phyloP scores from a whole-genome alignment of 2,329 filamentous ascomycete genomes.

The Exserohilum turcica region DNA sequence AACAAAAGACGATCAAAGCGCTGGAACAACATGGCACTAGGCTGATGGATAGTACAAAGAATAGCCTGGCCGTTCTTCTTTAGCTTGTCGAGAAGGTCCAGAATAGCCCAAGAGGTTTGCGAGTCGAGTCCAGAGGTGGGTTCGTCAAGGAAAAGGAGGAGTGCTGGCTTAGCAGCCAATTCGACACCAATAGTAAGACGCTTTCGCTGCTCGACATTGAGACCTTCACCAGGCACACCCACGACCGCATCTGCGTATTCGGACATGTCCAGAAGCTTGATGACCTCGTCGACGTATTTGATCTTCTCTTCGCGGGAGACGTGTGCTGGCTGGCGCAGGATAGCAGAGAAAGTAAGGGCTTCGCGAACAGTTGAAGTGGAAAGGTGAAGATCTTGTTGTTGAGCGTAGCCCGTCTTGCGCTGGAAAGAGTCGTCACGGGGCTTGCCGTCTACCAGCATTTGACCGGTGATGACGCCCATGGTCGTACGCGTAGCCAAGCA shows the following conservation, averaged over 20 bases:
- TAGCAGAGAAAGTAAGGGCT: constrained; percentile 81
- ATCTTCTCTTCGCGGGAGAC: constrained; percentile 78
- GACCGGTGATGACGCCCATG: constrained; percentile 85
- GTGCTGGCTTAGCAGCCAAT: constrained; percentile 85
- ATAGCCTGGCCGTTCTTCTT: constrained; percentile 82
- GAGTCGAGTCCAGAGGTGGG: constrained; percentile 92
- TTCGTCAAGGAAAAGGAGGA: constrained; percentile 92
- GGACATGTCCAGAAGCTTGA: constrained; percentile 88
- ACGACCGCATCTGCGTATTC: constrained; percentile 89
- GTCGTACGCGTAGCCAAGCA: constrained; percentile 83
- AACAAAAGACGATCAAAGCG: constrained; percentile 84
- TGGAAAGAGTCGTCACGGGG: constrained; percentile 83
- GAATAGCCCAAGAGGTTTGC: constrained; percentile 91
- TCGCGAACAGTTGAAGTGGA: constrained; percentile 86
- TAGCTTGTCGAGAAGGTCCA: constrained; percentile 85
- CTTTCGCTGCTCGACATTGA: constrained; percentile 68
- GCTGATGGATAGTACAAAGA: constrained; percentile 97
- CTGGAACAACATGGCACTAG: constrained; percentile 93
- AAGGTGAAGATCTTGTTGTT: constrained; percentile 90
- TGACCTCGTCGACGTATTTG: constrained; percentile 86
- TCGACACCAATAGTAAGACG: constrained; percentile 96
- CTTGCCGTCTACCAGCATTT: constrained; percentile 81
- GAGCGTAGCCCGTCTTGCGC: constrained; percentile 82
- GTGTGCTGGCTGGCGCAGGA: constrained; percentile 80
- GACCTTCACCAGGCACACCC: constrained; percentile 84